phyloP scores from a whole-genome alignment of 2,329 filamentous ascomycete species.

The Colletotrichum abscissum region DNA sequence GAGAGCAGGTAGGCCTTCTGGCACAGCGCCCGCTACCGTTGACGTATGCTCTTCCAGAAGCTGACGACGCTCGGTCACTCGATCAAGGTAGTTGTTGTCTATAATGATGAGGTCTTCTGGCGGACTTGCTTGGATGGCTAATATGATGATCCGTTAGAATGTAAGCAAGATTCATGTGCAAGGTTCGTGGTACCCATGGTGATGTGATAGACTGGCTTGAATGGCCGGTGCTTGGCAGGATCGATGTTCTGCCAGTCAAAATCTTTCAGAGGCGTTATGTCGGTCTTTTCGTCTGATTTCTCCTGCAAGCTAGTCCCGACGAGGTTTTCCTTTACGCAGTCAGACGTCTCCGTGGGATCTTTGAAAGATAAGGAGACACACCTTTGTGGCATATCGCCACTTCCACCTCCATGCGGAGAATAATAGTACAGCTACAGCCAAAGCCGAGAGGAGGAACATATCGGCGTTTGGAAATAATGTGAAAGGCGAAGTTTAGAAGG shows the following conservation, averaged over 20 bases:
- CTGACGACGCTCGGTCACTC: constrained; percentile 52
- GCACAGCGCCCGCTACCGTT: constrained; percentile 55
- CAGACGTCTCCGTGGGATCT: neutral
- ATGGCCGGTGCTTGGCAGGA: constrained; percentile 56
- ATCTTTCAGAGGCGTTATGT: constrained; percentile 41
- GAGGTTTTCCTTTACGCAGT: neutral
- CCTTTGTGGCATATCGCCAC: neutral
- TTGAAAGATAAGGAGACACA: neutral
- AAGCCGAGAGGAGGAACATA: constrained; percentile 17
- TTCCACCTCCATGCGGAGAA: constrained; percentile 17
- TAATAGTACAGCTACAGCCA: constrained; percentile 6
- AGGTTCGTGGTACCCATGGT: constrained; percentile 58
- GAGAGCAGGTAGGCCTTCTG: constrained; percentile 53
- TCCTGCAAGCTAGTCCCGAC: neutral
- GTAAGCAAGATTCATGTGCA: constrained; percentile 5
- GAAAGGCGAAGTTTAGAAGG: neutral
- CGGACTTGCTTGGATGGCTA: constrained; percentile 54
- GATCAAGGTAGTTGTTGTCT: constrained; percentile 60
- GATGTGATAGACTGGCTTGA: constrained; percentile 64
- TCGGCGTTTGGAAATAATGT: neutral
- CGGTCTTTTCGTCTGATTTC: neutral
- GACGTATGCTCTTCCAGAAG: constrained; percentile 52
- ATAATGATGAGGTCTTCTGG: constrained; percentile 64
- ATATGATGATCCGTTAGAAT: neutral
- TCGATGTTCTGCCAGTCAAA: constrained; percentile 54